Evolutionary conservation across 441 rosid species (phyloP), one percentile per base, ranked within the genome.

Genomic region (Theobroma grandiflorum): DNA sequence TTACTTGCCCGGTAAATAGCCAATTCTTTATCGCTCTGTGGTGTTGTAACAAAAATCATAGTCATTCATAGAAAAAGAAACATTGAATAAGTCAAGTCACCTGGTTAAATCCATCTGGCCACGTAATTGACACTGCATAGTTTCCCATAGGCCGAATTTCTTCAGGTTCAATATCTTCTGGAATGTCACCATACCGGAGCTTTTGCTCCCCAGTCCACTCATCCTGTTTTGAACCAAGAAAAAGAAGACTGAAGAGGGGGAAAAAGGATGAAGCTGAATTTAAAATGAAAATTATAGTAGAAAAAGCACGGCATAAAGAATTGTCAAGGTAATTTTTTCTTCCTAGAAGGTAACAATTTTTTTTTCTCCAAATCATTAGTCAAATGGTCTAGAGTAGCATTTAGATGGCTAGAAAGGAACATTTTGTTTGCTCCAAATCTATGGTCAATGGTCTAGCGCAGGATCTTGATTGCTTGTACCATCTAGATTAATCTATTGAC

Each of bases 61-160:
- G 20, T n/a, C 77, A 31, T 74, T 50, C 53, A n/a, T 52, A 14
- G 4, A 35, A 31, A 69, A 59, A 2, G 61, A 50, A 71, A 38
- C 7, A 55, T 31, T 10, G 63, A 37, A 31, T 26, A 22, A 26
- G 55, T 12, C 4, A 68, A 74, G 45, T 84, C 81, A 94, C 99
- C 98, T 93, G 99, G 75, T 81, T 94, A 83, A 96, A 94, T 75
- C 99, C 99, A 57, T 96, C 99, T 0, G 98, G 98, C 99, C 98
- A 96, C 12, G 98, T 95, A 80, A 94, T 94, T 12, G 97, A 91
- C 78, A 93, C 98, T 0, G 99, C 98, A 16, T 94, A 94, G 86
- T 94, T 96, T 81, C 99, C 98, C 98, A 94, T 91, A 5, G 98
- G 98, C 59, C 89, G 89, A 79, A 96, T 96, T 52, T 96, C 98